These are phyloP conservation scores for Pythium aphanidermatum DNA, from an alignment of 352 stramenopile genomes.

Conservation along the genomic window DNA sequence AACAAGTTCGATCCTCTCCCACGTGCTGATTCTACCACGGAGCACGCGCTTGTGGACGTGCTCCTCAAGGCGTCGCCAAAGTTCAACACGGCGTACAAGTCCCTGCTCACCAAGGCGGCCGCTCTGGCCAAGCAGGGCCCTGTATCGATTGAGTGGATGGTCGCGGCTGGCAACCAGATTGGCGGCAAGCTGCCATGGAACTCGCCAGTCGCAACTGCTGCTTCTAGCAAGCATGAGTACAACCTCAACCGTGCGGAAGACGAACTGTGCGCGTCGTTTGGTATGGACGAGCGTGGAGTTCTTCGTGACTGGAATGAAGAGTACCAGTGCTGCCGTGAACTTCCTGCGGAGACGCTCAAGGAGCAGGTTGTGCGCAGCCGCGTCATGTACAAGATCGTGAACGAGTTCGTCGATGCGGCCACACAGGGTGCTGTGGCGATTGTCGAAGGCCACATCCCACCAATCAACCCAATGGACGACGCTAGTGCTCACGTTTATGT, in stretches of 20 bases:
- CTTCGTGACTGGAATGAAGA: constrained; percentile 97
- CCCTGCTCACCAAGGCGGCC: constrained; percentile 76
- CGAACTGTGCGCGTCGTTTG: constrained; percentile 84
- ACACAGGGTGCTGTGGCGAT: constrained; percentile 89
- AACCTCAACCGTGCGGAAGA: constrained; percentile 87
- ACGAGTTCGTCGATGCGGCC: constrained; percentile 93
- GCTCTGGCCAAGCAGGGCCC: constrained; percentile 64
- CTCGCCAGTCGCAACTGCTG: constrained; percentile 28
- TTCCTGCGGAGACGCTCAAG: constrained; percentile 67
- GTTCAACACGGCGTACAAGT: constrained; percentile 69
- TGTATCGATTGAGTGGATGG: constrained; percentile 84
- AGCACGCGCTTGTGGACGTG: constrained; percentile 80
- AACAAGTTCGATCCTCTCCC: constrained; percentile 79
- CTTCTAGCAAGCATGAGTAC: constrained; percentile 47
- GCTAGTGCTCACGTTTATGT: constrained; percentile 92
- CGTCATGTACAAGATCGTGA: constrained; percentile 93
- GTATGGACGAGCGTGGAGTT: constrained; percentile 90
- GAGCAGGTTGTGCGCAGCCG: constrained; percentile 91
- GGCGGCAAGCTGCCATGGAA: constrained; percentile 80
- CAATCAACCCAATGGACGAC: constrained; percentile 96
- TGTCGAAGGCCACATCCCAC: constrained; percentile 90
- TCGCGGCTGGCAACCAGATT: constrained; percentile 67
- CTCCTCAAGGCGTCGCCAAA: constrained; percentile 56
- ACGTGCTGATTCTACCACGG: constrained; percentile 27
- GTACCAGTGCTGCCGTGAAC: constrained; percentile 89